These are phyloP conservation scores for Elasticomyces elasticus DNA, from an alignment of 495 filamentous ascomycete species.

Conservation along the genomic window DNA sequence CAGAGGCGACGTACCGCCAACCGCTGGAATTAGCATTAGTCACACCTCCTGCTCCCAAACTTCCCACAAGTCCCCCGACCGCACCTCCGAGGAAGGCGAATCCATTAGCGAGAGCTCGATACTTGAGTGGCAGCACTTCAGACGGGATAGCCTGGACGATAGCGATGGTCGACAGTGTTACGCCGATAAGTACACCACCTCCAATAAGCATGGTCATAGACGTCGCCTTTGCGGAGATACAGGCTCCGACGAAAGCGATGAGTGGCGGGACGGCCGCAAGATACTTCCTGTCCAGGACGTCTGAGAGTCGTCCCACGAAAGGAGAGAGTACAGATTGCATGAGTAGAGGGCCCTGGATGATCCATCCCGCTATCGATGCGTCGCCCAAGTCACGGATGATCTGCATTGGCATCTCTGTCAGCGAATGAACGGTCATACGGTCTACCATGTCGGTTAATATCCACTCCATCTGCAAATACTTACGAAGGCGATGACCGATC, in stretches of 20 bases:
- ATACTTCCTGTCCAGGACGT: slow-evolving; percentile 45
- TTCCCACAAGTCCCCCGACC: slow-evolving; percentile 40
- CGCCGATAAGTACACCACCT: slow-evolving; percentile 45
- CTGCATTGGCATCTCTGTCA: not conserved
- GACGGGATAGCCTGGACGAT: slow-evolving; percentile 46
- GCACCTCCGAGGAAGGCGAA: slow-evolving; percentile 40
- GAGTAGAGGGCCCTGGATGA: slow-evolving; percentile 47
- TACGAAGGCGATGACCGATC: slow-evolving; percentile 43
- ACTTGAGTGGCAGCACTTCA: slow-evolving; percentile 47
- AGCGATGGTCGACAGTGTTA: slow-evolving; percentile 42
- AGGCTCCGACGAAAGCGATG: slow-evolving; percentile 43
- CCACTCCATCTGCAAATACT: not conserved
- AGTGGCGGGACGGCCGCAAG: slow-evolving; percentile 41
- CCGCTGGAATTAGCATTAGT: slow-evolving; percentile 38
- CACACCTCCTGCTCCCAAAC: slow-evolving; percentile 42
- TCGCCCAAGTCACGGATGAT: slow-evolving; percentile 43
- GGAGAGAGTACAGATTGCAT: slow-evolving; percentile 47
- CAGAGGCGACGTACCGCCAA: too few relatives aligned
- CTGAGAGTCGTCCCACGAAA: slow-evolving; percentile 44
- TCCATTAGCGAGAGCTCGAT: slow-evolving; percentile 44
- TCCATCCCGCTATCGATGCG: slow-evolving; percentile 41
- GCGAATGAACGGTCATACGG: too few relatives aligned
- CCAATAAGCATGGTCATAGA: slow-evolving; percentile 46
- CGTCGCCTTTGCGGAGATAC: slow-evolving; percentile 44
- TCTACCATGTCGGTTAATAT: slow-evolving; percentile 25